Base-by-base conservation (phyloP, 805 yeast species). In the Komagataella phaffii region DNA sequence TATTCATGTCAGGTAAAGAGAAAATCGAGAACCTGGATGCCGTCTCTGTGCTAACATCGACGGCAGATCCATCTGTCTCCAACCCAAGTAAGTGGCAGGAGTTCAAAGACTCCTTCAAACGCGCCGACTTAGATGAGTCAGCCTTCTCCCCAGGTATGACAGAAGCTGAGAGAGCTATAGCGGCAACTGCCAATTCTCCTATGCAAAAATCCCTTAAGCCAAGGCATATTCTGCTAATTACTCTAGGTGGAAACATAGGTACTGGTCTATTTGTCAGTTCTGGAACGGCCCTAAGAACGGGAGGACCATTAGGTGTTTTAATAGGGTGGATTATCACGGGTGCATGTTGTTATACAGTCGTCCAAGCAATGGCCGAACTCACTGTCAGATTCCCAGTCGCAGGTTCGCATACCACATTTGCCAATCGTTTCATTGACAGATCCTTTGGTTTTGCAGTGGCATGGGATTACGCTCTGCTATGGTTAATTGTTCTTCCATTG, bases 161-260 rank as follows among this genome's bases (percentile, higher is more conserved):
- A 14, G 75, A 70, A 40, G 62, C 71, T 24, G 79, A 76, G 61
- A 73, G 66, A 58, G 74, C 75, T 14, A 76, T 75, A 54, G 63
- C 74, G 30, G 58, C 61, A 50, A 70, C 80, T 23, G 74, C 79
- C 23, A 71, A 69, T 56, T 66, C 80, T 49, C 81, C 81, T 14
- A 66, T 75, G 53, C 65, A 73, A 43, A 69, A 84, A 56, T 63
- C 72, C 7, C 69, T 83, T 50, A 79, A 77, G 58, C 75, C 78
- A 46, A 73, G 90, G 61, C 91, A 86, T 63, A 66, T 86, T 57
- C 81, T 83, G 54, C 81, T 85, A 88, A 86, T 86, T 67, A 89
- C 93, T 50, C 72, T 86, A 55, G 93, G 91, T 57, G 90, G 91
- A 46, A 76, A 85, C 54, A 85, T 87, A 57, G 96, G 95, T 58